Evolutionary conservation across 2,329 filamentous ascomycete species (phyloP).

Genomic region (Xylariaceae sp.): DNA sequence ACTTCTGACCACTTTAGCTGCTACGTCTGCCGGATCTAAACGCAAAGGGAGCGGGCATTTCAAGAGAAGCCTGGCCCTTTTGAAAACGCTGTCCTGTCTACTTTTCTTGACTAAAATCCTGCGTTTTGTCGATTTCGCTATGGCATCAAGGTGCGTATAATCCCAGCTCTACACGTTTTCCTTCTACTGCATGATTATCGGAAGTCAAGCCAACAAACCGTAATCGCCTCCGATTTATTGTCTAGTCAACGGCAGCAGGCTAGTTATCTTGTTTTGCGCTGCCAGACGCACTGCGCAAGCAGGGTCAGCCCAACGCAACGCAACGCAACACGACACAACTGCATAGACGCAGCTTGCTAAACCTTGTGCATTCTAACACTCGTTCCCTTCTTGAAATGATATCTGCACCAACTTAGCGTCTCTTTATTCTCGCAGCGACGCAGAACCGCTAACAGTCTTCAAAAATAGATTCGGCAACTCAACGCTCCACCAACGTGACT

Average conservation of each 20-base stretch:
- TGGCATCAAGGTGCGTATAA: constrained; percentile 42
- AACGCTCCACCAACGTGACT: constrained; percentile 75
- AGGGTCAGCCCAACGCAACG: too few relatives aligned
- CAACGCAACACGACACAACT: too few relatives aligned
- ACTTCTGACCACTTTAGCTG: constrained; percentile 12
- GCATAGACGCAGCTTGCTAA: too few relatives aligned
- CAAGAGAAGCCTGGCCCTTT: constrained; percentile 4
- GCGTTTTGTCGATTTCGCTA: constrained; percentile 21
- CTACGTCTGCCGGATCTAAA: constrained; percentile 22
- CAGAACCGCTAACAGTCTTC: not conserved
- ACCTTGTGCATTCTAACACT: too few relatives aligned
- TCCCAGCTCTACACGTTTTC: not conserved
- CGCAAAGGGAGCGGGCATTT: not conserved
- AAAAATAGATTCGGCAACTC: constrained; percentile 68
- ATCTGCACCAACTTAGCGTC: not conserved
- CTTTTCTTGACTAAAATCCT: not conserved
- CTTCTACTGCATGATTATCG: not conserved
- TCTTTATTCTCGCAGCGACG: too few relatives aligned
- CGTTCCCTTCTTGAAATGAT: constrained; percentile 10
- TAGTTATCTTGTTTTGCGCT: too few relatives aligned
- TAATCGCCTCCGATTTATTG: not conserved
- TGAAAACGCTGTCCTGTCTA: constrained; percentile 7
- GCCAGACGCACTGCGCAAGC: not conserved
- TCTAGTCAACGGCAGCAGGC: too few relatives aligned
- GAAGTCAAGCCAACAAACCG: not conserved